Conservation (phyloP, 78 protist genomes). For the Cavenderia fasciculata region DNA sequence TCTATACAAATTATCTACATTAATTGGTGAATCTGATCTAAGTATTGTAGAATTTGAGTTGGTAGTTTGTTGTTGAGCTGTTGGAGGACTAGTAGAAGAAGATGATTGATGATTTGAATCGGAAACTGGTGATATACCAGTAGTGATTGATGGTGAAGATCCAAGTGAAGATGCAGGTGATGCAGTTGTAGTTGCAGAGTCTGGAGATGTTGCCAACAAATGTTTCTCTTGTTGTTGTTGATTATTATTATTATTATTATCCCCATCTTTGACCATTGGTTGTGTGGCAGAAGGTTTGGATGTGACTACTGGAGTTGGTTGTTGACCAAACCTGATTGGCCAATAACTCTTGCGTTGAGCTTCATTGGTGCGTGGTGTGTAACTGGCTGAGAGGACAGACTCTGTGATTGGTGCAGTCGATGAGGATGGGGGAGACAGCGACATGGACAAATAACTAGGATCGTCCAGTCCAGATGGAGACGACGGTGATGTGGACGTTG, state of each 20-base stretch:
- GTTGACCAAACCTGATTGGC: background rate
- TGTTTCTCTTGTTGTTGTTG: too few species aligned
- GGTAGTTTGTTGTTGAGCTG: background rate
- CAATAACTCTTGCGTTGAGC: background rate
- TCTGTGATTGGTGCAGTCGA: background rate
- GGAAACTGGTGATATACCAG: constrained; percentile 1
- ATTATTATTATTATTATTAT: too few species aligned
- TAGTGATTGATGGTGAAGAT: background rate
- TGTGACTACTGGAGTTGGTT: background rate
- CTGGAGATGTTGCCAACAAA: too few species aligned
- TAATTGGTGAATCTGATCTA: too few species aligned
- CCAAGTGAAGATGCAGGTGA: too few species aligned
- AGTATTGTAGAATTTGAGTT: background rate
- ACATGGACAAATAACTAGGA: too few species aligned
- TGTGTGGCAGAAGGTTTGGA: too few species aligned
- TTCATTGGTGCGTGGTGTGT: too few species aligned
- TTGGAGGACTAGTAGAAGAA: background rate
- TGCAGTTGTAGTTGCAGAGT: too few species aligned
- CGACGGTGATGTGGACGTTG: too few species aligned
- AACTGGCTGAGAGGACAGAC: background rate
- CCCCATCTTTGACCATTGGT: too few species aligned
- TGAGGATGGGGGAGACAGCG: background rate
- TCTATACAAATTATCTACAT: background rate
- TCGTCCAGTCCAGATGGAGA: too few species aligned
- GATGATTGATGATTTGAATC: background rate